A percentile compares a stretch with the other conserved stretches of the same genome.
Conservation (phyloP, 2,329 filamentous ascomycete species). For the Seiridium cupressi region DNA sequence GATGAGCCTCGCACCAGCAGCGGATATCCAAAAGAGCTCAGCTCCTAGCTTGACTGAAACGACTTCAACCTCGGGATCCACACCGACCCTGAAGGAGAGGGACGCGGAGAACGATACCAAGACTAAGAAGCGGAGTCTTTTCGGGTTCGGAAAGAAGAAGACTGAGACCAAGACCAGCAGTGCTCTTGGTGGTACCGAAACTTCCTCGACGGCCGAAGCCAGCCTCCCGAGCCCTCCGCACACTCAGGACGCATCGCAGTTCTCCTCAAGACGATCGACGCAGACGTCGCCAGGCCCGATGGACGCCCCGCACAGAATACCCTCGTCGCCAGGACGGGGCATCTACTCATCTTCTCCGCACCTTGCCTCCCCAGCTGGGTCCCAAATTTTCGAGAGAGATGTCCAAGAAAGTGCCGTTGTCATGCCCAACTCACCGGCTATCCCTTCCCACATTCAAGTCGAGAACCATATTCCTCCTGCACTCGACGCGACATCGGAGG, state of each 20-base stretch:
- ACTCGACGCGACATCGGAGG: slow-evolving; percentile 84
- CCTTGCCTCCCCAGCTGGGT: slow-evolving; percentile 73
- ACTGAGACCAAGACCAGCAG: slow-evolving; percentile 37
- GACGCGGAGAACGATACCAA: slow-evolving; percentile 31
- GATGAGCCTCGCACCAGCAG: slow-evolving; percentile 30
- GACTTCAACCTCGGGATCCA: slow-evolving; percentile 25
- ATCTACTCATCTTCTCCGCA: slow-evolving; percentile 70
- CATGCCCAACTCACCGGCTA: slow-evolving; percentile 76
- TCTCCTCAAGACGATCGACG: slow-evolving; percentile 35
- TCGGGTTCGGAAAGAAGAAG: slow-evolving; percentile 64
- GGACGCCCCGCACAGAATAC: slow-evolving; percentile 44
- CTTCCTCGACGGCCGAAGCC: slow-evolving; percentile 24
- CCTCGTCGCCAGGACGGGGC: slow-evolving; percentile 64
- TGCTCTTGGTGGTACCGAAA: slow-evolving; percentile 23
- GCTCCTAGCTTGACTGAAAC: slow-evolving; percentile 22
- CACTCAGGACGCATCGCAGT: slow-evolving; percentile 27
- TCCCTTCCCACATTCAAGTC: slow-evolving; percentile 88
- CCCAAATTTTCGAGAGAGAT: slow-evolving; percentile 89
- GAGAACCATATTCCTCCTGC: slow-evolving; percentile 93
- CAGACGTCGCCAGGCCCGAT: slow-evolving; percentile 41
- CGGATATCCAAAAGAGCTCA: slow-evolving; percentile 24
- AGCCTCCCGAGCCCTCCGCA: slow-evolving; percentile 31
- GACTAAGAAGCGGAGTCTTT: slow-evolving; percentile 55
- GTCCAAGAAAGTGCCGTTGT: slow-evolving; percentile 76
- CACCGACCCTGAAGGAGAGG: slow-evolving; percentile 26